Evolutionary conservation across 805 yeast genomes (phyloP).

Genomic region (Torulaspora quercuum): DNA sequence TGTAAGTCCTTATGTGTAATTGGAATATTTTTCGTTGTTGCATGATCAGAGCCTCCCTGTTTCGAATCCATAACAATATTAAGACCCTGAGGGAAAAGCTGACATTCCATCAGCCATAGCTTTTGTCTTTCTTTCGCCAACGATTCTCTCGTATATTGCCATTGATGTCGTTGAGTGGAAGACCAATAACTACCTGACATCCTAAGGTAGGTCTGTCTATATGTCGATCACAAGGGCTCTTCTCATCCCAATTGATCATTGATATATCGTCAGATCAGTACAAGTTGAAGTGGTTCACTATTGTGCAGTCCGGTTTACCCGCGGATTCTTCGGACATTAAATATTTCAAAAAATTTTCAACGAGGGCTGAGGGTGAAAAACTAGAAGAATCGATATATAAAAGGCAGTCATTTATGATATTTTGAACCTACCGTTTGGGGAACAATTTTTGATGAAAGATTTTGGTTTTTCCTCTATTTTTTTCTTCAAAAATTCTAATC

Average conservation of each 20-base stretch:
- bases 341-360: conserved; percentile 8
- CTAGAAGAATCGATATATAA: conserved; percentile 10
- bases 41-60: conserved; percentile 19
- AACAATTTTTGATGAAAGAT: too few relatives aligned
- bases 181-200: conserved; percentile 87
- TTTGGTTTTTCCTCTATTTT: conserved; percentile 2
- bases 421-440: background rate
- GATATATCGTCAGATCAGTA: too few relatives aligned
- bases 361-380: conserved; percentile 6
- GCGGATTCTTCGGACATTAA: conserved; percentile 5
- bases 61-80: conserved; percentile 35
- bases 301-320: conserved; percentile 7
- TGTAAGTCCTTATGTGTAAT: conserved; percentile 42
- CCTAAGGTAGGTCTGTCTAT: too few relatives aligned
- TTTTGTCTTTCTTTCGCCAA: conserved; percentile 45
- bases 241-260: too few relatives aligned
- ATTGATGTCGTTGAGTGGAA: conserved; percentile 72
- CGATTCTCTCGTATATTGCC: conserved; percentile 74
- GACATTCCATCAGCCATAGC: conserved; percentile 40
- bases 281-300: background rate
- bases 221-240: too few relatives aligned
- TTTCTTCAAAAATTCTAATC: conserved; percentile 39
- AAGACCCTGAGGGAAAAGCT: conserved; percentile 35
- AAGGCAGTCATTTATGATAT: background rate
- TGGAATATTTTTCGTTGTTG: conserved; percentile 41